phyloP scores from a whole-genome alignment of 805 yeast species.

The Diddensiella transvaalensis region DNA sequence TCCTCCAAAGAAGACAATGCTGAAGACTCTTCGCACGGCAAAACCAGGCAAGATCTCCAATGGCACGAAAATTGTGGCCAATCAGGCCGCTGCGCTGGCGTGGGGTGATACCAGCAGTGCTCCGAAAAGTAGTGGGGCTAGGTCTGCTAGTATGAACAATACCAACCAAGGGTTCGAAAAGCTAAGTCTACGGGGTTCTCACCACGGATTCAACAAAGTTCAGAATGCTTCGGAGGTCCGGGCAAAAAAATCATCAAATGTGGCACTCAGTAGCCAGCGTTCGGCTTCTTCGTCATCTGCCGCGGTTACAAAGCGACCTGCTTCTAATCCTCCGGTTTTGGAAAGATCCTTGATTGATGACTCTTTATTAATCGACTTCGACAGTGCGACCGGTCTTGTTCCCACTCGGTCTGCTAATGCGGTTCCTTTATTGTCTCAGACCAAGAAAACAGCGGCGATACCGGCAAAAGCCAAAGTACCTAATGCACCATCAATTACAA shows the following conservation, averaged over 20 bases:
- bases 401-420: neutral
- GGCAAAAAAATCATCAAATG: neutral
- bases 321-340: conserved; percentile 3
- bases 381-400: conserved; percentile 1
- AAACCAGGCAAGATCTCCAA: conserved; percentile 17
- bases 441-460: neutral
- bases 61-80: conserved; percentile 11
- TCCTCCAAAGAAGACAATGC: conserved; percentile 17
- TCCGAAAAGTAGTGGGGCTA: neutral
- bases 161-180: conserved; percentile 10
- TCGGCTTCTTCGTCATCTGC: neutral
- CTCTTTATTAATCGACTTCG: conserved; percentile 9
- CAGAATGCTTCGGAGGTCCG: conserved; percentile 1
- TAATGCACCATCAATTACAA: neutral
- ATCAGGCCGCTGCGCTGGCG: conserved; percentile 25
- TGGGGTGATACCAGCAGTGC: conserved; percentile 20
- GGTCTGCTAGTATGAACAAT: conserved; percentile 4
- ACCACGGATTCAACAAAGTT: conserved; percentile 16
- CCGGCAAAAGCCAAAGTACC: conserved; percentile 1
- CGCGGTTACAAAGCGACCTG: neutral
- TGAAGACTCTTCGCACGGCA: conserved; percentile 23
- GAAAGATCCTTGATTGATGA: conserved; percentile 8
- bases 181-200: conserved; percentile 12
- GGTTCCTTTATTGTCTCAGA: neutral
- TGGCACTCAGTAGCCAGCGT: neutral